A percentile compares a stretch with the other conserved stretches of the same genome.
Evolutionary conservation across 768 basidiomycete species (phyloP).

Genomic region (Cubamyces lactineus): DNA sequence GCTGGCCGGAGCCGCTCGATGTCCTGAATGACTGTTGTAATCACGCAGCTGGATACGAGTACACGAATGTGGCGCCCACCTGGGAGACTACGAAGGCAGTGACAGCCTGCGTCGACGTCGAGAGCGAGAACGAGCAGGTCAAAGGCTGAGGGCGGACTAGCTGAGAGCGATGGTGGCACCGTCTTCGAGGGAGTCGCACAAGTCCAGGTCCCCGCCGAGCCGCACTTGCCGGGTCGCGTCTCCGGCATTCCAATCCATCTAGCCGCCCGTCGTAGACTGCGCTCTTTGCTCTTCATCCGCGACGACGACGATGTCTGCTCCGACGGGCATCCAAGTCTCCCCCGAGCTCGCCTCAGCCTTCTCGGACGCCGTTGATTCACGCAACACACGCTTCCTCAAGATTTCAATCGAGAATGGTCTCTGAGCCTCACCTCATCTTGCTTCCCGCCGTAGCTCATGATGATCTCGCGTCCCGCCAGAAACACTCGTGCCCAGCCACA

Average conservation of each 20-base stretch:
- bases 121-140: not conserved
- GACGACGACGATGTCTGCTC: constrained; percentile 61
- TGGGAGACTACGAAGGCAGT: not conserved
- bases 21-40: constrained; percentile 10
- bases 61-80: not conserved
- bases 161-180: not conserved
- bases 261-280: not conserved
- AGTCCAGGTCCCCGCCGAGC: too few relatives aligned
- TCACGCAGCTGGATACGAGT: not conserved
- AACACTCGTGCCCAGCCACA: constrained; percentile 62
- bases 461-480: constrained; percentile 47
- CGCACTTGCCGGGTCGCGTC: not conserved
- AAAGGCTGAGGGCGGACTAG: not conserved
- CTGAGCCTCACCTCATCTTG: constrained; percentile 28
- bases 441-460: constrained; percentile 28
- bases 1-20: constrained; percentile 18
- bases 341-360: constrained; percentile 60
- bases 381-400: constrained; percentile 70
- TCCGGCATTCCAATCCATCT: not conserved
- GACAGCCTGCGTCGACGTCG: constrained; percentile 7
- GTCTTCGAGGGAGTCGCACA: not conserved
- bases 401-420: constrained; percentile 76
- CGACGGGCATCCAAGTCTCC: constrained; percentile 71
- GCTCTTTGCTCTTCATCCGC: not conserved
- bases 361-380: constrained; percentile 56